Evolutionary conservation across 2,329 filamentous ascomycete genomes (phyloP).

Genomic region (Fonsecaea multimorphosa): DNA sequence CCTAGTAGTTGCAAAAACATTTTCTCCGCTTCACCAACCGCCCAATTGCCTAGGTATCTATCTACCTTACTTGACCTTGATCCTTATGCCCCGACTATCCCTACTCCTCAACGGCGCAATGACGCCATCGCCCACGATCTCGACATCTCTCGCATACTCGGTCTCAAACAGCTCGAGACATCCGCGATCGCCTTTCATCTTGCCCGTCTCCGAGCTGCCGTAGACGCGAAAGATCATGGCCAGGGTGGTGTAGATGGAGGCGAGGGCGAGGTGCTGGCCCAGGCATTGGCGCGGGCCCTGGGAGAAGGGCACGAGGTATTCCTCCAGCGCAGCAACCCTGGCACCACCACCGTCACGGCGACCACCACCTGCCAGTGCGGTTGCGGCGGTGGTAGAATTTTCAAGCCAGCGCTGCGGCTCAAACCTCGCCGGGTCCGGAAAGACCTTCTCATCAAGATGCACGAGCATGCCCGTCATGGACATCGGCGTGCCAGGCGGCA

Average conservation of each 20-base stretch:
- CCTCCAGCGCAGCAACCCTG: conserved; percentile 45
- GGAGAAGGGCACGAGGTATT: conserved; percentile 50
- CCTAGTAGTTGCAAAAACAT: no score
- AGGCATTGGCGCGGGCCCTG: conserved; percentile 51
- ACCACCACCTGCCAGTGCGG: no score
- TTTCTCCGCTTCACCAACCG: no score
- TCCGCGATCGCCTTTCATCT: conserved; percentile 25
- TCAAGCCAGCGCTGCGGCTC: conserved; percentile 52
- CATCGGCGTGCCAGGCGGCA: conserved; percentile 36
- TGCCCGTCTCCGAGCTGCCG: conserved; percentile 31
- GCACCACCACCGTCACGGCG: no score
- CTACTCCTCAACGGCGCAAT: conserved; percentile 14
- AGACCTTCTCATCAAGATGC: conserved; percentile 43
- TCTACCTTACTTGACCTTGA: conserved; percentile 14
- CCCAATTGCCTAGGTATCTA: no score
- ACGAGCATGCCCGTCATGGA: conserved; percentile 40
- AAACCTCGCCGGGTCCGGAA: conserved; percentile 45
- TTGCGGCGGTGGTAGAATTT: conserved; percentile 37
- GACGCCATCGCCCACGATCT: conserved; percentile 29
- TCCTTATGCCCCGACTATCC: conserved; percentile 15
- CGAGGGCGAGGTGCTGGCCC: conserved; percentile 44
- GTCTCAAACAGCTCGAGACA: conserved; percentile 22
- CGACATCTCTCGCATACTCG: conserved; percentile 24
- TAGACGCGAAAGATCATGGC: conserved; percentile 31
- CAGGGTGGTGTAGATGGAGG: conserved; percentile 33